A percentile compares a stretch with the other conserved stretches of the same genome.
Conservation (phyloP, 2,329 filamentous ascomycete genomes). For the Colletotrichum orbiculare region DNA sequence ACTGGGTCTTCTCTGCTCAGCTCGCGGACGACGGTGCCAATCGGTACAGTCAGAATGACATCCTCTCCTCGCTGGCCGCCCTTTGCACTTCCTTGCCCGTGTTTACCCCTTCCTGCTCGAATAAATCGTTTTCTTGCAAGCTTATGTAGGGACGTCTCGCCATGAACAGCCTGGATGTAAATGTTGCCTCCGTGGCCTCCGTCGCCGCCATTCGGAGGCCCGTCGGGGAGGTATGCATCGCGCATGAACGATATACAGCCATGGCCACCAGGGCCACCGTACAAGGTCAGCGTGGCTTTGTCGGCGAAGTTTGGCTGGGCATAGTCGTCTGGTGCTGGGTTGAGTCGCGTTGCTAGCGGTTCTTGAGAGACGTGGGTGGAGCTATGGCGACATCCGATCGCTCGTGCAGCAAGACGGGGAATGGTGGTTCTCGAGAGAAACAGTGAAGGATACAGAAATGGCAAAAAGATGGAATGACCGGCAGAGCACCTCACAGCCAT, state of each 20-base stretch:
- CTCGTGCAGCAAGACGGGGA: constrained; percentile 41
- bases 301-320: constrained; percentile 86
- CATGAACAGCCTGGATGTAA: constrained; percentile 92
- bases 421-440: constrained; percentile 45
- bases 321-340: constrained; percentile 88
- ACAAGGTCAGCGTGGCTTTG: constrained; percentile 80
- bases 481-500: constrained; percentile 57
- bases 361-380: constrained; percentile 36
- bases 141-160: constrained; percentile 94
- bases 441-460: constrained; percentile 64
- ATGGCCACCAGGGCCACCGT: constrained; percentile 85
- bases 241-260: constrained; percentile 95
- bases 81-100: constrained; percentile 78
- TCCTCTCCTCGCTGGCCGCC: constrained; percentile 87
- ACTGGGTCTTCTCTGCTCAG: constrained; percentile 81
- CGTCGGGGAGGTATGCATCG: constrained; percentile 89
- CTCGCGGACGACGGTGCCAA: constrained; percentile 91
- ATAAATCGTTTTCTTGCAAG: constrained; percentile 81
- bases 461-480: constrained; percentile 51
- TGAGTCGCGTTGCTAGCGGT: constrained; percentile 66
- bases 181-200: constrained; percentile 91
- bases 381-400: constrained; percentile 36
- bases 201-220: constrained; percentile 94
- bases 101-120: constrained; percentile 79
- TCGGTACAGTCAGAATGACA: constrained; percentile 87